Percentiles rank a stretch among this genome's conserved stretches.
Conservation (phyloP, 495 filamentous ascomycete species). For the Umbilicaria muhlenbergii region DNA sequence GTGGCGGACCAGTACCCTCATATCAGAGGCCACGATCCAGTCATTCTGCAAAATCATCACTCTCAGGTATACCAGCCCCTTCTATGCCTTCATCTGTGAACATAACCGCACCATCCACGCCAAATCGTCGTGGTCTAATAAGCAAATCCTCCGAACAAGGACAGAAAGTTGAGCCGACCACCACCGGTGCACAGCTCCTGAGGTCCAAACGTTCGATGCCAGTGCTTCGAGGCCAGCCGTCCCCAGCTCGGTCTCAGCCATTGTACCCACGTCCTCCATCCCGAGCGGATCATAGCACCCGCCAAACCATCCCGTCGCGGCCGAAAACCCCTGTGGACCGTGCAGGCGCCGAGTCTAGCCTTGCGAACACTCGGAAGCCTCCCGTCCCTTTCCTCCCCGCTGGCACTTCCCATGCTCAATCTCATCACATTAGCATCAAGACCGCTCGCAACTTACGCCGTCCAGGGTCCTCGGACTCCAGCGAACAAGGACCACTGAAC, state of each 20-base stretch:
- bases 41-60: constrained; percentile 51
- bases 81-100: constrained; percentile 22
- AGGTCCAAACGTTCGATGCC: constrained; percentile 81
- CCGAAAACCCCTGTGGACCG: constrained; percentile 64
- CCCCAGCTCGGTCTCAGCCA: constrained; percentile 18
- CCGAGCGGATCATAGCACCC: constrained; percentile 23
- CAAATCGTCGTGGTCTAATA: constrained; percentile 41
- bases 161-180: constrained; percentile 42
- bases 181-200: constrained; percentile 57
- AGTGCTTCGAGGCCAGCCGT: constrained; percentile 42
- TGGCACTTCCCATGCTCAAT: constrained; percentile 54
- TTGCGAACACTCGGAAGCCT: constrained; percentile 36
- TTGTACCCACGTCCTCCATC: constrained; percentile 24
- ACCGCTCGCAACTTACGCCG: constrained; percentile 52
- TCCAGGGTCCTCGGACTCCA: constrained; percentile 51
- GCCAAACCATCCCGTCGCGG: constrained; percentile 31
- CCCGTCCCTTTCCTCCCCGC: constrained; percentile 70
- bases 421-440: constrained; percentile 65
- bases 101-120: constrained; percentile 29
- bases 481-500: constrained; percentile 30
- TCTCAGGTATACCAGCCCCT: constrained; percentile 46
- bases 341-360: constrained; percentile 32
- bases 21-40: constrained; percentile 44
- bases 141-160: constrained; percentile 38
- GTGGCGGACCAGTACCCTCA: constrained; percentile 52